Evolutionary conservation across 2,329 filamentous ascomycete species (phyloP).

Genomic region (Tolypocladium paradoxum): DNA sequence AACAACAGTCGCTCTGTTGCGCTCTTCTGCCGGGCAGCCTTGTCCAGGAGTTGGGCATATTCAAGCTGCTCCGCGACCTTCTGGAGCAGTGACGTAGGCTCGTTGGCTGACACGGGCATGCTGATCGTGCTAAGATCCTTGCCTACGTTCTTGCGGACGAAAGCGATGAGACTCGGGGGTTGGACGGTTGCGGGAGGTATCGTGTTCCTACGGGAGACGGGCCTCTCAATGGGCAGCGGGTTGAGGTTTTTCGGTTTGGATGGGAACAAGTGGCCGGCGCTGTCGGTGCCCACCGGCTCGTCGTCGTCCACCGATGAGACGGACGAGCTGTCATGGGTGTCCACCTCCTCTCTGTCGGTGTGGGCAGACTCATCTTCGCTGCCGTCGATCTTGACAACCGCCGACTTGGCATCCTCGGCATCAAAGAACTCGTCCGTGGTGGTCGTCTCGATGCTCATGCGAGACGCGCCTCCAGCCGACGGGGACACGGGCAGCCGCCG

Average conservation of each 20-base stretch:
- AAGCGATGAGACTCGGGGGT: conserved; percentile 86
- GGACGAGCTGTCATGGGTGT: conserved; percentile 39
- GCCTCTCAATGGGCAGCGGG: conserved; percentile 62
- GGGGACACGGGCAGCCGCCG: conserved; percentile 49
- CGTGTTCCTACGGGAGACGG: conserved; percentile 55
- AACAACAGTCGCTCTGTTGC: conserved; percentile 65
- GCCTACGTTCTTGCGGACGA: conserved; percentile 93
- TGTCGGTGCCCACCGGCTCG: conserved; percentile 47
- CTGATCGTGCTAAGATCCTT: conserved; percentile 95
- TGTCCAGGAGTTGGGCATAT: conserved; percentile 75
- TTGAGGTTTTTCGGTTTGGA: conserved; percentile 61
- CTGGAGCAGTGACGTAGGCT: conserved; percentile 80
- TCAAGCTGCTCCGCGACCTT: conserved; percentile 84
- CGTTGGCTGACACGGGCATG: conserved; percentile 95
- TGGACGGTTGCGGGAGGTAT: conserved; percentile 65
- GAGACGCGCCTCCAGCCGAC: conserved; percentile 32
- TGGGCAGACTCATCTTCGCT: conserved; percentile 50
- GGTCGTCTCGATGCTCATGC: conserved; percentile 69
- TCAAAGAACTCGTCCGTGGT: conserved; percentile 91
- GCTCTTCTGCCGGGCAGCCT: conserved; percentile 53
- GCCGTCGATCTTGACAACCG: conserved; percentile 62
- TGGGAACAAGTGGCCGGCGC: conserved; percentile 58
- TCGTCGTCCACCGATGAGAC: conserved; percentile 49
- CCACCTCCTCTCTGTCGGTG: conserved; percentile 8
- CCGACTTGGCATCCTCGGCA: conserved; percentile 56